phyloP scores from a whole-genome alignment of 331 rosid species.

The Cydonia oblonga region DNA sequence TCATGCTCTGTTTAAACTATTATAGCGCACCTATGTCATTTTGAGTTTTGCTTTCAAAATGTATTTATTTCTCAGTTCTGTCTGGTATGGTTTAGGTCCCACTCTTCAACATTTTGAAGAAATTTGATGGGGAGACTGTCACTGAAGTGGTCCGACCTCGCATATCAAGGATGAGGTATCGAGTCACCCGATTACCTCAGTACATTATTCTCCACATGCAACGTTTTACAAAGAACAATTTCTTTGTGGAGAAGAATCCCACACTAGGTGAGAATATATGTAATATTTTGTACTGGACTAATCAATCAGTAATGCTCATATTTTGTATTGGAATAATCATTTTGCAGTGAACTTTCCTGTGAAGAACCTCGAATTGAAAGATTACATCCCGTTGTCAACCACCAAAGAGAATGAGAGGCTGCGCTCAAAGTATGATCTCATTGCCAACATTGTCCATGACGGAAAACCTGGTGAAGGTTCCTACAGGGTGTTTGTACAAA shows the following conservation, averaged over 20 bases:
- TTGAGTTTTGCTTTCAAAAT: not conserved
- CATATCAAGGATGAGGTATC: slow-evolving; percentile 80
- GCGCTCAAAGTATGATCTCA: slow-evolving; percentile 81
- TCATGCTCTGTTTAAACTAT: not conserved
- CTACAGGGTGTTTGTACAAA: slow-evolving; percentile 84
- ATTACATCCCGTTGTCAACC: slow-evolving; percentile 84
- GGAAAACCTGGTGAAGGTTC: slow-evolving; percentile 93
- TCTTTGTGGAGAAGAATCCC: slow-evolving; percentile 96
- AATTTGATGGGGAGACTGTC: slow-evolving; percentile 88
- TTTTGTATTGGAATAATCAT: not conserved
- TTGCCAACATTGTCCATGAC: slow-evolving; percentile 86
- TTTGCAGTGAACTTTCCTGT: slow-evolving; percentile 86
- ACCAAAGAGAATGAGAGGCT: slow-evolving; percentile 61
- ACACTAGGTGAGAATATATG: slow-evolving; percentile 55
- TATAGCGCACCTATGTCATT: not conserved
- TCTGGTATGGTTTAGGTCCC: slow-evolving; percentile 56
- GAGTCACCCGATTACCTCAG: slow-evolving; percentile 73
- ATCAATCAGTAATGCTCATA: not conserved
- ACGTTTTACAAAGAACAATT: slow-evolving; percentile 88
- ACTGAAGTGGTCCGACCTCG: slow-evolving; percentile 96
- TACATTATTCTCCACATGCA: slow-evolving; percentile 88
- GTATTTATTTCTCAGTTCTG: not conserved
- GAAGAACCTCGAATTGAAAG: slow-evolving; percentile 90
- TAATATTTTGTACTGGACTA: not conserved
- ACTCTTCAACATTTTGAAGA: slow-evolving; percentile 85